Base-by-base conservation (phyloP, 805 yeast genomes). In the Novakomyces olei region DNA sequence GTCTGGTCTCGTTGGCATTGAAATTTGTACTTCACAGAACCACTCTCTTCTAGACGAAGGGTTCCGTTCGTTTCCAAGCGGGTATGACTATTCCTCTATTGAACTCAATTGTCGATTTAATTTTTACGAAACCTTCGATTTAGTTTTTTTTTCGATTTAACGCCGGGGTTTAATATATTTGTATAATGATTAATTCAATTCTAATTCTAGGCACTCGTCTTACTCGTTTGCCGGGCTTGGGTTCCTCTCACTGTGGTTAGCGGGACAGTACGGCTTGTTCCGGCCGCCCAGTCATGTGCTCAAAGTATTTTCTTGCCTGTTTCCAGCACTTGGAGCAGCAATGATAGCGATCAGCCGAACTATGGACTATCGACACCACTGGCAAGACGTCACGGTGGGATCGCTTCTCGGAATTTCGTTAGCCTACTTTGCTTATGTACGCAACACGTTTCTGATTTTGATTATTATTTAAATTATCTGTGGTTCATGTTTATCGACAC, bases 321-420 rank as follows among this genome's bases (percentile, higher is more conserved):
- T 43, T 7, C 60, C 61, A n/a, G 16, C 47, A 1, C 43, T 79
- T 4, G 62, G 75, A 5, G 94, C 96, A 0, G 46, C 65, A 1
- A 60, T 72, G 40, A 71, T 85, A 42, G 96, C 95, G 0, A 51
- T 78, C 29, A 69, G 88, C 26, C 65, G 98, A 44, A 78, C 93
- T 1, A 74, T 76, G 44, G 98, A 85, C 53, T 83, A 83, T 53
- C 64, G 95, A 49, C 98, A 85, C 47, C 96, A 85, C 53, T 80
- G 78, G 47, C 58, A 77, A 12, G 98, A 85, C 51, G 74, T 88
- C 1, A 43, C 75, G 1, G 45, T 73, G 10, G 98, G 98, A 3
- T 58, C 75, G 19, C 12, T 58, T 1, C 46, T 85, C 2, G 98
- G 98, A 1, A 39, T 54, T 4, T 37, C 56, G 2, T 52, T 73